Evolutionary conservation across 179 eudicot genomes (phyloP).

Genomic region (Silene noctiflora): DNA sequence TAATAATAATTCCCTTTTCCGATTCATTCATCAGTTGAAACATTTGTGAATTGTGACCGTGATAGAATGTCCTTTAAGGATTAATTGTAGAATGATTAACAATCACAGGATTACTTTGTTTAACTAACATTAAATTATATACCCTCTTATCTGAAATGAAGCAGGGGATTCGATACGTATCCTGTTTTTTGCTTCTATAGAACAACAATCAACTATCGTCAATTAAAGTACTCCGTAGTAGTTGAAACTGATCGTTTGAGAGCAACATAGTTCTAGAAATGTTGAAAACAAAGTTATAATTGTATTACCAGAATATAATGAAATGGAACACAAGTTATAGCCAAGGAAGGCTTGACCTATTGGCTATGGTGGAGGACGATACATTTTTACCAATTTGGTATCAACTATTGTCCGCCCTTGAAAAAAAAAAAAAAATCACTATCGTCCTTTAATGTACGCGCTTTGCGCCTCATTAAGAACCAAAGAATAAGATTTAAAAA

Average conservation of each 20-base stretch:
- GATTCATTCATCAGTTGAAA: neutral
- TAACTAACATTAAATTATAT: neutral
- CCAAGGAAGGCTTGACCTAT: neutral
- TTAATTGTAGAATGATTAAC: slow-evolving; percentile 1
- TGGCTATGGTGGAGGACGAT: neutral
- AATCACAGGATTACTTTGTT: neutral
- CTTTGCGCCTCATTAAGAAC: slow-evolving; percentile 4
- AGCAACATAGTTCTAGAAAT: neutral
- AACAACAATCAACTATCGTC: neutral
- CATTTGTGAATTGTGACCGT: slow-evolving; percentile 3
- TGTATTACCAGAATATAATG: slow-evolving; percentile 17
- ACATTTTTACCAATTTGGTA: neutral
- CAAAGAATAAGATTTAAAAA: neutral
- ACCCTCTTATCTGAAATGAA: neutral
- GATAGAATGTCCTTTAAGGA: neutral
- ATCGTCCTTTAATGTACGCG: neutral
- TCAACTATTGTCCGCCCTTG: neutral
- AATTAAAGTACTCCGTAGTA: neutral
- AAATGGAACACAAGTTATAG: neutral
- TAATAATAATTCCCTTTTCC: neutral
- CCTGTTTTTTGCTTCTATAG: neutral
- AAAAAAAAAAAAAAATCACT: neutral
- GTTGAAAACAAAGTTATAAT: neutral
- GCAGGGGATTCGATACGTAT: neutral
- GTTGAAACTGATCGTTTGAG: neutral